phyloP scores from a whole-genome alignment of 495 filamentous ascomycete genomes.

The Choiromyces venosus region DNA sequence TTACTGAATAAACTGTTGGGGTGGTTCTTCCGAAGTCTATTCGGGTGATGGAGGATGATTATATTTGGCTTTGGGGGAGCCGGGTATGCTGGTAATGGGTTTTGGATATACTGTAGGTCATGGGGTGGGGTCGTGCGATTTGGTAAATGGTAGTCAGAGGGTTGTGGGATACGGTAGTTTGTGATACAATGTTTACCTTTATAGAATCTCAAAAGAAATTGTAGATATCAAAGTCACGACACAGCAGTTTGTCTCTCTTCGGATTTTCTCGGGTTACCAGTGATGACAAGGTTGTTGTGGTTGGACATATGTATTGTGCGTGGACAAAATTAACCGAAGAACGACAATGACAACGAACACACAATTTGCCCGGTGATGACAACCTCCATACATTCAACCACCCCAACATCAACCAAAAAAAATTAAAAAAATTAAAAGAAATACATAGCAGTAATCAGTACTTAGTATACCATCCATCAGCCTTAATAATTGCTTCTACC shows the following conservation, averaged over 20 bases:
- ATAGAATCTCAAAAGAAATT: not conserved
- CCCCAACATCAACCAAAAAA: no score
- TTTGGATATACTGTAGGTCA: not conserved
- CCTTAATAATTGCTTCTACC: no score
- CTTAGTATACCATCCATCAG: no score
- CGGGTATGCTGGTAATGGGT: not conserved
- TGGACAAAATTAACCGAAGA: no score
- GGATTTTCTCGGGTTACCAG: not conserved
- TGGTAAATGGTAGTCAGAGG: not conserved
- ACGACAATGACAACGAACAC: no score
- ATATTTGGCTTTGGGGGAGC: not conserved
- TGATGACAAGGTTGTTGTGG: not conserved
- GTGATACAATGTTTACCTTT: not conserved
- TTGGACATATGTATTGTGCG: not conserved
- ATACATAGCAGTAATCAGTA: no score
- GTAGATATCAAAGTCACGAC: not conserved
- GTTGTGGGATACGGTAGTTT: not conserved
- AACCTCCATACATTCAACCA: no score
- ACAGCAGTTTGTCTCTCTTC: no score
- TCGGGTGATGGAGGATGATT: not conserved
- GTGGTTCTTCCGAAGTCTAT: not conserved
- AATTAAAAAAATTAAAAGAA: no score
- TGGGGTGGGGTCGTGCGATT: not conserved
- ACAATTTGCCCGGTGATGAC: no score
- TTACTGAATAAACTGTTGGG: no score